phyloP scores from a whole-genome alignment of 495 filamentous ascomycete species.

The Penicillium antarcticum region DNA sequence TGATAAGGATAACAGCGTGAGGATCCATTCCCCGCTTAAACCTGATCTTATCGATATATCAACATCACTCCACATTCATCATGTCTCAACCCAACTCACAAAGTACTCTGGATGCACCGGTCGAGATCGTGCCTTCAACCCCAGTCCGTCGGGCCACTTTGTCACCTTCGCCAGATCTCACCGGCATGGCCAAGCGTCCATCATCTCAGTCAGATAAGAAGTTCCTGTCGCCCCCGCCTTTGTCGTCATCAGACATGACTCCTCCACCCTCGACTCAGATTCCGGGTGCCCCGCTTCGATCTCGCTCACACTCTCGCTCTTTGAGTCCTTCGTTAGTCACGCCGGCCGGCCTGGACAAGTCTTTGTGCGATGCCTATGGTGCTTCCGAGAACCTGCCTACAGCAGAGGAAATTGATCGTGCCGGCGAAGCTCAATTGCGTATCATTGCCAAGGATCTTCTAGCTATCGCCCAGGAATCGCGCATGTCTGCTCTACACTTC shows the following conservation, averaged over 20 bases:
- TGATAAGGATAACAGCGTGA: conserved; percentile 24
- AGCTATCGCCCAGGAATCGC: conserved; percentile 55
- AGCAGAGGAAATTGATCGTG: conserved; percentile 60
- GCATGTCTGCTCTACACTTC: conserved; percentile 84
- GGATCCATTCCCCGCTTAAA: conserved; percentile 15
- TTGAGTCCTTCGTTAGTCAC: conserved; percentile 48
- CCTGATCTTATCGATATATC: conserved; percentile 12
- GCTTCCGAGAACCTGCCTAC: conserved; percentile 56
- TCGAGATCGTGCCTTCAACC: conserved; percentile 39
- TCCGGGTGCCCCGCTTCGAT: conserved; percentile 39
- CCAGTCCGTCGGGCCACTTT: conserved; percentile 33
- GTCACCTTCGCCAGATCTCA: conserved; percentile 42
- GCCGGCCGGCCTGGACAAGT: conserved; percentile 55
- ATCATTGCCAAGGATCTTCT: conserved; percentile 55
- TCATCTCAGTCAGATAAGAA: conserved; percentile 33
- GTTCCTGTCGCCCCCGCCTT: conserved; percentile 36
- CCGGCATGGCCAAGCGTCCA: conserved; percentile 23
- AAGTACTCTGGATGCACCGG: conserved; percentile 38
- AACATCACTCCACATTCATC: conserved; percentile 8
- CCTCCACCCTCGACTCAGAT: conserved; percentile 74
- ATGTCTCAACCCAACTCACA: conserved; percentile 43
- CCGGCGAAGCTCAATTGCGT: conserved; percentile 56
- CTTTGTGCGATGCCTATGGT: conserved; percentile 47
- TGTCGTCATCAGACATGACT: conserved; percentile 56
- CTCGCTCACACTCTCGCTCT: conserved; percentile 36